Percentiles rank a stretch among this genome's conserved stretches.
These are phyloP conservation scores for Artomyces pyxidatus DNA, from an alignment of 768 basidiomycete species.

Conservation along the genomic window DNA sequence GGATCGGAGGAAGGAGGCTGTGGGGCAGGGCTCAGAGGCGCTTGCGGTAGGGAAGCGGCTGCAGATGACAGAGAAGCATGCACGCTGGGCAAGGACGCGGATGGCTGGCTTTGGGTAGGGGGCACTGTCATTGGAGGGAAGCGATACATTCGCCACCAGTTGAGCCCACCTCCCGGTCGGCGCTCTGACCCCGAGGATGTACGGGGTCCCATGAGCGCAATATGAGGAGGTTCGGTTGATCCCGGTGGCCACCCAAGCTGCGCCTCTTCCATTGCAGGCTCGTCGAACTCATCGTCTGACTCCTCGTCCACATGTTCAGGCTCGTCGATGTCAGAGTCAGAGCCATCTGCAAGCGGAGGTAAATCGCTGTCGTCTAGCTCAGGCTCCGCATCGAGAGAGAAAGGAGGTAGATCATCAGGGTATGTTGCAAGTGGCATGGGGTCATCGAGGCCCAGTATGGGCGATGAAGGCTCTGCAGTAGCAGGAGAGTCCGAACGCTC, in stretches of 20 bases:
- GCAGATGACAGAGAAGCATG: neutral
- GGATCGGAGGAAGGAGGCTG: conserved; percentile 10
- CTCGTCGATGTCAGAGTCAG: conserved; percentile 25
- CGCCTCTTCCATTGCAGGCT: conserved; percentile 5
- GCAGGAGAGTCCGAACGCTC: conserved; percentile 6
- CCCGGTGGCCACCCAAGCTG: neutral
- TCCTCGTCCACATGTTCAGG: neutral
- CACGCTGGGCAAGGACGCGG: neutral
- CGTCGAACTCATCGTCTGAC: conserved; percentile 17
- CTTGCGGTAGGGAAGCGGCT: neutral
- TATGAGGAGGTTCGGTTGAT: neutral
- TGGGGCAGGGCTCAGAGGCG: neutral
- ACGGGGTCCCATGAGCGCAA: conserved; percentile 18
- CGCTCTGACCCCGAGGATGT: conserved; percentile 30
- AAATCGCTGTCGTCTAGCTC: conserved; percentile 19
- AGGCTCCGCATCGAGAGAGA: neutral
- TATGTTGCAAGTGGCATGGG: conserved; percentile 1
- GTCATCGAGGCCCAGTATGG: too few relatives aligned
- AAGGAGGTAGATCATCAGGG: conserved; percentile 1
- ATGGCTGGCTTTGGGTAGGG: conserved; percentile 9
- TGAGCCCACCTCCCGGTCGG: conserved; percentile 41
- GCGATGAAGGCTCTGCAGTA: neutral
- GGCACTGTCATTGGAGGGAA: conserved; percentile 61
- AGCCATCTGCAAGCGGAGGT: conserved; percentile 27
- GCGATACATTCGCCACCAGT: conserved; percentile 81